Evolutionary conservation across 495 filamentous ascomycete genomes (phyloP), one percentile per base, ranked within the genome.

Genomic region (Trichoderma asperelloides): DNA sequence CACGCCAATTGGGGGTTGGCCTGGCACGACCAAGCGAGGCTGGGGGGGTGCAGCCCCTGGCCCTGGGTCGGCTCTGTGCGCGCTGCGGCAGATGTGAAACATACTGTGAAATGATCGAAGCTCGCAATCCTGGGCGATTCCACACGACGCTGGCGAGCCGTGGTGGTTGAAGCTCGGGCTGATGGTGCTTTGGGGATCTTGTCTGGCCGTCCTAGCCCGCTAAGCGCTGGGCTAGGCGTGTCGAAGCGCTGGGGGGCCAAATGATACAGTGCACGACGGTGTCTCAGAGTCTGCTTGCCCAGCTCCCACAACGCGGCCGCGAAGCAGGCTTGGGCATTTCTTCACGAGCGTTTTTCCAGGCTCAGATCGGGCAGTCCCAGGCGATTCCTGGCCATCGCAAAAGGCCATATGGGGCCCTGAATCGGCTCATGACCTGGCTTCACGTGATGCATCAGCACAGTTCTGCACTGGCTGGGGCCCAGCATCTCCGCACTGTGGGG

Each of bases 401-500:
- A 60, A 8, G 55, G 55, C 55, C 27, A 30, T 30, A 60, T 60
- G 55, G 55, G 55, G 55, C 55, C 55, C 23, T 60, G 55, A 51
- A 51, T 64, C 62, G 62, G 15, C 62, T 64, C 62, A 64, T 64
- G 62, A 64, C 62, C 62, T 40, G 8, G 33, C 12, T 64, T 43
- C 62, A 64, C 62, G 62, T 64, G 62, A 64, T 64, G 62, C 30
- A 40, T 23, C 28, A n/a, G 21, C 30, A 64, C 62, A 64, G 62
- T 64, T 12, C n/a, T 33, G 8, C 33, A 15, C 18, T 51, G 23
- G n/a, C 62, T 27, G 40, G 62, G 21, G 23, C 6, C 7, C 7
- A 8, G 11, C 7, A 3, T 13, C 39, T 21, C 7, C 62, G 30
- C 62, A 64, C 62, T 64, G 62, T 64, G 40, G 28, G 40, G 40